Evolutionary conservation across 768 basidiomycete species (phyloP), one percentile per base, ranked within the genome.

Genomic region (Agaricus bisporus): DNA sequence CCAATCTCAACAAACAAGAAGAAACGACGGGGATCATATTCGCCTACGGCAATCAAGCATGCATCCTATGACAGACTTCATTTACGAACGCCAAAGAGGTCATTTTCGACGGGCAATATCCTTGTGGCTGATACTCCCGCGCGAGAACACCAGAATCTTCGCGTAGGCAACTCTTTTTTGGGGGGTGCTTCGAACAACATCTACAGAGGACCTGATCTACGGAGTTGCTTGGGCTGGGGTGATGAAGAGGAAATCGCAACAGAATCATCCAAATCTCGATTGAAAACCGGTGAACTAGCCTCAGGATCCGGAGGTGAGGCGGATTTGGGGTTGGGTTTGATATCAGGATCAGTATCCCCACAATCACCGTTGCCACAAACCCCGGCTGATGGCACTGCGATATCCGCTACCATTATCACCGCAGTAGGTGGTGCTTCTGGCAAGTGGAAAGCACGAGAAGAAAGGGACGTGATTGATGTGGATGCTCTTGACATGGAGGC

Each of bases 1-100:
- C 68, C 68, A 4, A 56, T 64, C 12, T 68, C 66, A 6, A 57
- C 57, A 4, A 44, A 32, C 28, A 65, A 61, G 51, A 64, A 61
- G n/a, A 56, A 48, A 11, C 39, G 20, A 39, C 58, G 55, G 8
- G 25, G 20, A 26, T 52, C 53, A 15, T 43, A 43, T 18, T 36
- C 49, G 10, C 22, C 53, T 26, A 18, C 3, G 35, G 9, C 20
- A 11, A 41, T 2, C 11, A 35, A 26, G 25, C 15, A 38, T n/a
- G 12, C 15, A 14, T n/a, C 28, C 25, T 22, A 47, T 38, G 12
- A 39, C 18, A 12, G 45, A 8, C 28, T 37, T 18, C 45, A 36
- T 38, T 25, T 35, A 20, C 43, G n/a, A 20, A 43, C 57, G 6
- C 57, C 57, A 5, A 29, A 22, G 26, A 41, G 46, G 22, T 54